Base-by-base conservation (phyloP, 352 stramenopile species). In the Pythium aphanidermatum region DNA sequence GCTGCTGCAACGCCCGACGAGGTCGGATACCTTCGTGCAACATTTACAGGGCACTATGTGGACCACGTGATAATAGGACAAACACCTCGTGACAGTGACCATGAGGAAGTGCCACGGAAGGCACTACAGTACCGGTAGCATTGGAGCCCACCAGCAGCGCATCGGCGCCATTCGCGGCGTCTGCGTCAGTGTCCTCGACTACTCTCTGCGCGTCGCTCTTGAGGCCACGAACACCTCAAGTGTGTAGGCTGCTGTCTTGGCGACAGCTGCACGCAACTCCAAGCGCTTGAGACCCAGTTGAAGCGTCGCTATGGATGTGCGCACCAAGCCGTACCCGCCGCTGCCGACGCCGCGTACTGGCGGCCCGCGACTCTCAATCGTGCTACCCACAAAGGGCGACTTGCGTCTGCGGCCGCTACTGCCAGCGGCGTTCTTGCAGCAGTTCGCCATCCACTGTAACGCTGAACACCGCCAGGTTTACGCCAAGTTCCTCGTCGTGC, bases 301-400 rank as follows among this genome's bases (percentile, higher is more conserved):
- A n/a, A 24, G 9, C 16, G 19, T 14, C 27, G 16, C 11, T 14
- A 2, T 35, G 60, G 58, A 83, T 59, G 75, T 82, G 63, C 70
- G 74, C 55, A 68, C 67, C 25, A 85, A 83, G 49, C 37, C 40
- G 50, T 90, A 85, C 60, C 77, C 77, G 50, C 46, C 63, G 42
- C 50, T 87, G 39, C 77, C 74, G 44, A 24, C 28, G 29, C n/a
- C 9, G 3, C 37, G 69, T 4, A 58, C 51, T 13, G 57, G 58
- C 31, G 51, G 62, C 3, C 40, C 65, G 43, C 70, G 48, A 11
- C 58, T 85, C 19, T 38, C 49, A 3, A 39, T 79, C 32, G 70
- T 84, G 41, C 55, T 86, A 37, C 77, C 77, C 14, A 73, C 65
- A 9, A 20, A 38, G 3, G 74, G 74, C 13, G 77, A 90, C 53